These are phyloP conservation scores for Setomelanomma holmii DNA, from an alignment of 2,329 filamentous ascomycete species.

Conservation along the genomic window DNA sequence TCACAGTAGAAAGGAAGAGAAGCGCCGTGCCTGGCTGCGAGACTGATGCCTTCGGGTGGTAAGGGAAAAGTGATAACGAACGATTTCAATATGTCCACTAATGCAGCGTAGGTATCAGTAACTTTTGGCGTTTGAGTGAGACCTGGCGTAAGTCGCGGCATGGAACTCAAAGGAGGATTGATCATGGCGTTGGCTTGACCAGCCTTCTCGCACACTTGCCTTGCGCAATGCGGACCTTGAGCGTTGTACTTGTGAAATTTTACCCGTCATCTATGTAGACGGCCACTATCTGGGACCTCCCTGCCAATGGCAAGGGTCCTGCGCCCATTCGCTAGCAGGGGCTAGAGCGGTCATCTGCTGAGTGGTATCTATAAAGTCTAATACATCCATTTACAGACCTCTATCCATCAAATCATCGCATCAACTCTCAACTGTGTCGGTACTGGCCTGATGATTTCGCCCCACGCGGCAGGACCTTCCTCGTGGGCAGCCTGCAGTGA, in stretches of 20 bases:
- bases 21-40: slow-evolving; percentile 85
- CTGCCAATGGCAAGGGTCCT: slow-evolving; percentile 3
- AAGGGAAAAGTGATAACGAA: slow-evolving; percentile 32
- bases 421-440: background rate
- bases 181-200: background rate
- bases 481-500: slow-evolving; percentile 23
- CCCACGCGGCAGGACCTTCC: slow-evolving; percentile 15
- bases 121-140: slow-evolving; percentile 25
- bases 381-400: slow-evolving; percentile 7
- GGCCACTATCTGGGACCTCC: slow-evolving; percentile 4
- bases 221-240: background rate
- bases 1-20: slow-evolving; percentile 90
- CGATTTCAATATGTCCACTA: slow-evolving; percentile 34
- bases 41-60: slow-evolving; percentile 65
- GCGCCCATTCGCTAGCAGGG: background rate
- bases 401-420: no score
- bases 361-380: slow-evolving; percentile 6
- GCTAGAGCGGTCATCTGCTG: slow-evolving; percentile 3
- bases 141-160: slow-evolving; percentile 9
- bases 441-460: background rate
- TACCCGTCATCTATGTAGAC: slow-evolving; percentile 3
- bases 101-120: slow-evolving; percentile 28
- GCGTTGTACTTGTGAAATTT: background rate
- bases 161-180: slow-evolving; percentile 4
- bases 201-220: no score